Evolutionary conservation across 208 protist genomes (phyloP).

Genomic region (Trichomonas gallinae): DNA sequence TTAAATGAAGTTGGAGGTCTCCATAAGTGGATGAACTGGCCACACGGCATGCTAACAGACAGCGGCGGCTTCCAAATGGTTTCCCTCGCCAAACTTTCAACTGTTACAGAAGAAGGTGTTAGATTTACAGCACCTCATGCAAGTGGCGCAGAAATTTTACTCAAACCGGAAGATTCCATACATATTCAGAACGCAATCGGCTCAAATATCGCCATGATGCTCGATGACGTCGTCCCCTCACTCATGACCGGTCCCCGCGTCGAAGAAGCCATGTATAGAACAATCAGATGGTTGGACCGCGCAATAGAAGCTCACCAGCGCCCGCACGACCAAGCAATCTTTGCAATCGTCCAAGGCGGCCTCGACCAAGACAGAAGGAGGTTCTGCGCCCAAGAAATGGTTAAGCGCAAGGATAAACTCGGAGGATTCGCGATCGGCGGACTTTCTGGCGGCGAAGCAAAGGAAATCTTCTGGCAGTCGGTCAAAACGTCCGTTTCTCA

Average conservation of each 20-base stretch:
- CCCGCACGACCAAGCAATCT: constrained; percentile 80
- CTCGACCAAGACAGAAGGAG: constrained; percentile 65
- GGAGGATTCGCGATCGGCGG: constrained; percentile 96
- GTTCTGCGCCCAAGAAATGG: constrained; percentile 70
- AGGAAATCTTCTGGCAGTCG: constrained; percentile 78
- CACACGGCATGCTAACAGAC: constrained; percentile 82
- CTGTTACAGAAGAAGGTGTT: constrained; percentile 95
- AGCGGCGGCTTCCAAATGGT: constrained; percentile 96
- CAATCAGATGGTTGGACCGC: constrained; percentile 89
- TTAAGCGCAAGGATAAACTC: constrained; percentile 59
- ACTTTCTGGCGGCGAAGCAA: constrained; percentile 87
- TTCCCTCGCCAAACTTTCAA: constrained; percentile 75
- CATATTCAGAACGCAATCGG: constrained; percentile 92
- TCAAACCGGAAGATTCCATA: constrained; percentile 91
- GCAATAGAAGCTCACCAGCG: constrained; percentile 77
- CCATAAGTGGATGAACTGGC: constrained; percentile 85
- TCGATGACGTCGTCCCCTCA: constrained; percentile 86
- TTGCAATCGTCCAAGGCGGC: constrained; percentile 89
- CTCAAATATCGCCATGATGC: constrained; percentile 96
- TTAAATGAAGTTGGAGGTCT: constrained; percentile 63
- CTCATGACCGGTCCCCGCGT: constrained; percentile 56
- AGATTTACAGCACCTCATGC: constrained; percentile 90
- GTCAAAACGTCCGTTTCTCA: constrained; percentile 62
- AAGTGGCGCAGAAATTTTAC: constrained; percentile 63
- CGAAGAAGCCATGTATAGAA: constrained; percentile 77